Evolutionary conservation across 1,284 basidiomycete genomes (phyloP).

Genomic region (Pseudozyma hubeiensis): DNA sequence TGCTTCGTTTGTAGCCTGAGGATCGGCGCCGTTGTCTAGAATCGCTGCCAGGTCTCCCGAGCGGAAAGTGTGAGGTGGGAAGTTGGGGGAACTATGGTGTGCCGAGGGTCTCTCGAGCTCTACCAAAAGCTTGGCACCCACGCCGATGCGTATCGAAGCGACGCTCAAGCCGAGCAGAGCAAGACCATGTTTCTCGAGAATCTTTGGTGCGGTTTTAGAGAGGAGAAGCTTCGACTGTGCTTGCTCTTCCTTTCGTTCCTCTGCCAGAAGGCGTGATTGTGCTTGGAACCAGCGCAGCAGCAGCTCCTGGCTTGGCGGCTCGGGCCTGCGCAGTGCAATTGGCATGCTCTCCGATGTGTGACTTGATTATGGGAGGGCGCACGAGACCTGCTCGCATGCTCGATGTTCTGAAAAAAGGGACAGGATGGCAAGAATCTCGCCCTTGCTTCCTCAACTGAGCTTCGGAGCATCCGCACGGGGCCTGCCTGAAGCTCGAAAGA

Average conservation of each 20-base stretch:
- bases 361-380: background rate
- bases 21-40: conserved; percentile 74
- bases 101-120: conserved; percentile 86
- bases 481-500: too few species aligned
- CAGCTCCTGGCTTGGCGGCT: conserved; percentile 37
- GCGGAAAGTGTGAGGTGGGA: conserved; percentile 88
- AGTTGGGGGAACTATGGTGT: conserved; percentile 77
- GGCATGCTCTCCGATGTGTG: conserved; percentile 9
- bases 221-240: conserved; percentile 82
- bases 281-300: conserved; percentile 76
- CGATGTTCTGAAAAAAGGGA: background rate
- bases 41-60: conserved; percentile 85
- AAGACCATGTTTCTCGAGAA: conserved; percentile 87
- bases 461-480: too few species aligned
- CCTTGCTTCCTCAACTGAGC: too few species aligned
- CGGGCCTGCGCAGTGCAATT: conserved; percentile 26
- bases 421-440: background rate
- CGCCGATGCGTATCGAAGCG: conserved; percentile 78
- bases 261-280: conserved; percentile 77
- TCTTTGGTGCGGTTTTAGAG: conserved; percentile 83
- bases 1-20: conserved; percentile 27
- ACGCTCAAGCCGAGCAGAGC: conserved; percentile 81
- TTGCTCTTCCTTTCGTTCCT: conserved; percentile 84
- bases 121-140: conserved; percentile 91
- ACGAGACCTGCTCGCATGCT: conserved; percentile 13